Base-by-base conservation (phyloP, 371 early-diverging fungal genomes). In the Nosema muscidifuracis region DNA sequence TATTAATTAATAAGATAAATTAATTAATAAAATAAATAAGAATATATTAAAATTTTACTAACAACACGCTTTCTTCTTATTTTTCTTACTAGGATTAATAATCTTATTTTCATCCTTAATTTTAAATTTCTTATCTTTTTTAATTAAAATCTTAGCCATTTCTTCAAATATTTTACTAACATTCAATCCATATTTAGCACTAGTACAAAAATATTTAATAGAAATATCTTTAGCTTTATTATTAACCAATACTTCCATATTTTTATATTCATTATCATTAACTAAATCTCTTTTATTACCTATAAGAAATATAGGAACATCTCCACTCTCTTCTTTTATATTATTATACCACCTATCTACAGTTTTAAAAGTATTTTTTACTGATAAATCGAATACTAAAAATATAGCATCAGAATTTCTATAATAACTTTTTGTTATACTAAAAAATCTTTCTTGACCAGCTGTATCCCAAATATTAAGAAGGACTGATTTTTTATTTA, bases 381-480 rank as follows among this genome's bases (percentile, higher is more conserved):
- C 91, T 47, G 97, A 89, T 82, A 97, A 92, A 84, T 99, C 98
- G 80, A 96, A 97, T 13, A 97, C 97, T 47, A 97, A 86, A 74
- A 97, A 86, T 44, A 97, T 97, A 47, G 96, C 99, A 15, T 92
- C 90, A 18, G 99, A 94, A 15, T 97, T 97, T 79, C 99, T 92
- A 84, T 99, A 99, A 85, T 97, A 99, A 42, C 83, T 81, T 24
- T 81, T 77, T 26, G 81, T 85, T 18, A 85, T 84, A 26, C 85
- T 83, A 51, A 82, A 64, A 74, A 82, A 85, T 67, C 85, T 72
- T 71, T 85, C 85, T 65, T 85, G 85, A 13, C 85, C 85, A 34
- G 85, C 85, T 65, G 95, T 94, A 79, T 95, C 98, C 99, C 99
- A 99, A 77, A 99, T 95, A 83, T 99, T 97, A 36, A 95, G 93